phyloP scores from a whole-genome alignment of 495 filamentous ascomycete genomes.

The Aspergillus egyptiacus region DNA sequence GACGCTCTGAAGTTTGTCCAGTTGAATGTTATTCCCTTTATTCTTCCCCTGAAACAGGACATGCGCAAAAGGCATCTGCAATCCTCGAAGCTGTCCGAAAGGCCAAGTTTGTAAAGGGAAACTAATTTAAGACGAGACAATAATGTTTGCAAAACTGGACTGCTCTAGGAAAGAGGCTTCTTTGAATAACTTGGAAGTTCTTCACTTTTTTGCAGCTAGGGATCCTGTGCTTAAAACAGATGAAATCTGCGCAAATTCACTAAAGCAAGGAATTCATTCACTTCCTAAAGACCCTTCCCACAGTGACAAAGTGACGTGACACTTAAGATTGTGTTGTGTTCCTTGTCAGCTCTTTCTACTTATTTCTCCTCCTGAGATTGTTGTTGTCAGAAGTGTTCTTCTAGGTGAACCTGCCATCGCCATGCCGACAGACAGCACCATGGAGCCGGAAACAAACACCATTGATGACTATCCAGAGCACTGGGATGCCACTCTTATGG shows the following conservation, averaged over 20 bases:
- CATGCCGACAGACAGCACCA: not conserved
- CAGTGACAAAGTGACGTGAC: not conserved
- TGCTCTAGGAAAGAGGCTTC: not conserved
- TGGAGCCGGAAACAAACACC: conserved; percentile 2
- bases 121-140: no score
- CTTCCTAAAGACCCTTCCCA: not conserved
- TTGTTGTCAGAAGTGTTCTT: not conserved
- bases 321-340: not conserved
- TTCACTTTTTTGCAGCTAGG: not conserved
- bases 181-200: not conserved
- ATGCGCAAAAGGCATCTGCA: no score
- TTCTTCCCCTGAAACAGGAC: no score
- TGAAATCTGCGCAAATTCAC: not conserved
- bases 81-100: no score
- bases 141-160: no score
- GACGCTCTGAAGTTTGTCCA: no score
- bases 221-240: not conserved
- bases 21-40: no score
- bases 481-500: conserved; percentile 29
- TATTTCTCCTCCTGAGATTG: not conserved
- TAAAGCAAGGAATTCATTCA: not conserved
- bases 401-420: not conserved
- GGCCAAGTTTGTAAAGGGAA: no score
- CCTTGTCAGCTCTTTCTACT: not conserved
- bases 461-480: conserved; percentile 27